Percentiles rank a stretch among this genome's conserved stretches.
phyloP scores from a whole-genome alignment of 805 yeast species.

The Metschnikowia drakensbergensis region DNA sequence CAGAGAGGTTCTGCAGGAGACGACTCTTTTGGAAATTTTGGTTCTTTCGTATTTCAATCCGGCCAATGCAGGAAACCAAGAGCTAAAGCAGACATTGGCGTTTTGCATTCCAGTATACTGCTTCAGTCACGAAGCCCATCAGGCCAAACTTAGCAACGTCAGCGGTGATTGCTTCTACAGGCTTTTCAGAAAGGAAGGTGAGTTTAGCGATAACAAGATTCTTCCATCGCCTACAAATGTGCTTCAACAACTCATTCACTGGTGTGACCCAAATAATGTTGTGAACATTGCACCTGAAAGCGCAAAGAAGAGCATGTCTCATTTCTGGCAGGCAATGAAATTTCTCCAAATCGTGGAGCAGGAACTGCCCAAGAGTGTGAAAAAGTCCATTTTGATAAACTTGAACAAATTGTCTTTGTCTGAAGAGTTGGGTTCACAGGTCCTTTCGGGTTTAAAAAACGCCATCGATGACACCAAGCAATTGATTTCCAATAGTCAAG shows the following conservation, averaged over 20 bases:
- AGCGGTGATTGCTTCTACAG: constrained; percentile 65
- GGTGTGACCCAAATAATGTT: constrained; percentile 78
- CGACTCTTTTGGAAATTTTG: constrained; percentile 59
- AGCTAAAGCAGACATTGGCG: constrained; percentile 72
- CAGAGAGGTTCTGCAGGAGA: constrained; percentile 28
- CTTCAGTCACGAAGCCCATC: constrained; percentile 70
- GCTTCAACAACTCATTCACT: constrained; percentile 67
- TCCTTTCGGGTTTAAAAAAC: constrained; percentile 30
- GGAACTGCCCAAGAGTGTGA: constrained; percentile 48
- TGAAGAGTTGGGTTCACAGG: constrained; percentile 26
- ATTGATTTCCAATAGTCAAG: constrained; percentile 21
- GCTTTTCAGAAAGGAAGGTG: constrained; percentile 40
- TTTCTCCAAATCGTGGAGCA: constrained; percentile 49
- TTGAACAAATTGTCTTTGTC: constrained; percentile 44
- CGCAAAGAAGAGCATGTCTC: constrained; percentile 44
- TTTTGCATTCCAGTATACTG: constrained; percentile 88
- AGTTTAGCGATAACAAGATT: constrained; percentile 32
- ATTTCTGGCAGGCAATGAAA: constrained; percentile 53
- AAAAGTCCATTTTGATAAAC: constrained; percentile 50
- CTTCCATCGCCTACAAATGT: constrained; percentile 46
- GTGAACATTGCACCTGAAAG: constrained; percentile 47
- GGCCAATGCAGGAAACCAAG: constrained; percentile 54
- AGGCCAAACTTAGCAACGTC: constrained; percentile 56
- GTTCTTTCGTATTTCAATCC: constrained; percentile 76
- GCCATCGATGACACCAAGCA: constrained; percentile 33